Base-by-base conservation (phyloP, 2,329 filamentous ascomycete genomes). In the Aspergillus felis region DNA sequence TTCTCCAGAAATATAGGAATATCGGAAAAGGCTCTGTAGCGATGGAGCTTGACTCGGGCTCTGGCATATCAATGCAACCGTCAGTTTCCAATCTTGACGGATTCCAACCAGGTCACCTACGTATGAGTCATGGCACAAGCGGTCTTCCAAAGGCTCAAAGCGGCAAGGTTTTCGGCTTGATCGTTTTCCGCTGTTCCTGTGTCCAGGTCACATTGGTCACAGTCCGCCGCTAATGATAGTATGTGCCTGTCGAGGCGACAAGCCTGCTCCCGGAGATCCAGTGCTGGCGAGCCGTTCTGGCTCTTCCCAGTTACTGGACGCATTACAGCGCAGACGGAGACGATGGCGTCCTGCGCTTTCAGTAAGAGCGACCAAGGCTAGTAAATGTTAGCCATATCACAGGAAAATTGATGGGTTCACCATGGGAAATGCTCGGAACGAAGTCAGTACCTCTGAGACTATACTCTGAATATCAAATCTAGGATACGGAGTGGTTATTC, bases 401-500 rank as follows among this genome's bases (percentile, higher is more conserved):
- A 17, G 5, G 9, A 27, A 12, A 10, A 17, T 12, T 14, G 25
- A 24, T 10, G n/a, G n/a, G 5, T 20, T 7, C 20, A 12, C 4
- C 41, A 35, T 35, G 12, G 12, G 4, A 35, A 35, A 35, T 17
- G 32, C 2, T 35, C 4, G 32, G 4, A 17, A 17, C 32, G 32
- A 35, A 14, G 32, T 4, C n/a, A 44, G 5, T 62, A 68, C 66
- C 56, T 68, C 65, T 3, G 57, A 47, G 20, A 47, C 50, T 3
- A 58, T 58, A 8, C 51, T 20, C n/a, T 47, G 9, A 14, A 38
- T 17, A 20, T 55, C 54, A 29, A 68, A 66, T 42, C 51, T 53
- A 9, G 67, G 67, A 54, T 62, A 66, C 0, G 67, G 63, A 1
- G 64, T 68, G 10, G 59, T 65, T 24, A 69, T 67, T n/a, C 66